Conservation (phyloP, 2,329 filamentous ascomycete genomes). For the Fusarium brevicatenulatum region DNA sequence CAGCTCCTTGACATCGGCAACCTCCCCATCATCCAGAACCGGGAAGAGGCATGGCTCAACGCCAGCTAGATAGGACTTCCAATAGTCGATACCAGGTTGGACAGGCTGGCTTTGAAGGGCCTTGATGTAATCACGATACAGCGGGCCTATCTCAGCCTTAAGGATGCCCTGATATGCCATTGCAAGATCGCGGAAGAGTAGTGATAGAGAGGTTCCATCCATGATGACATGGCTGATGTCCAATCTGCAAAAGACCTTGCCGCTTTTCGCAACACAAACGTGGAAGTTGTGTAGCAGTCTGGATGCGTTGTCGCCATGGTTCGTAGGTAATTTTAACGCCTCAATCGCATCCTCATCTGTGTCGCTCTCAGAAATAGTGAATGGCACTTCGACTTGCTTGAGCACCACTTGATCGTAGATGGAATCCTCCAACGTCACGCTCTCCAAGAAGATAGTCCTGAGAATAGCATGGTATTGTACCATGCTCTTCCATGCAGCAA, state of each 20-base stretch:
- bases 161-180: slow-evolving; percentile 14
- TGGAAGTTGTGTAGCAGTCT: slow-evolving; percentile 23
- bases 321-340: slow-evolving; percentile 3
- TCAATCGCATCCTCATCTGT: slow-evolving; percentile 23
- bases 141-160: slow-evolving; percentile 13
- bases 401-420: slow-evolving; percentile 60
- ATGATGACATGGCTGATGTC: slow-evolving; percentile 40
- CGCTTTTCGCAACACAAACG: slow-evolving; percentile 34
- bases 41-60: slow-evolving; percentile 37
- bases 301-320: background rate
- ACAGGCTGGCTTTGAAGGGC: slow-evolving; percentile 13
- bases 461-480: slow-evolving; percentile 55
- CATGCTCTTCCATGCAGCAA: slow-evolving; percentile 52
- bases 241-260: slow-evolving; percentile 37
- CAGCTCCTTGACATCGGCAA: slow-evolving; percentile 19
- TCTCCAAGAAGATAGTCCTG: slow-evolving; percentile 60
- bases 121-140: slow-evolving; percentile 30
- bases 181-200: slow-evolving; percentile 35
- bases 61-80: slow-evolving; percentile 25
- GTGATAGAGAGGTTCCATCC: slow-evolving; percentile 35
- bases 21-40: slow-evolving; percentile 18
- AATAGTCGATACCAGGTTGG: slow-evolving; percentile 18
- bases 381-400: slow-evolving; percentile 19
- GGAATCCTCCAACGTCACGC: slow-evolving; percentile 54
- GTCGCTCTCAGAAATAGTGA: slow-evolving; percentile 9